Evolutionary conservation across 169 alveolate genomes (phyloP).

Genomic region (Besnoitia besnoiti): DNA sequence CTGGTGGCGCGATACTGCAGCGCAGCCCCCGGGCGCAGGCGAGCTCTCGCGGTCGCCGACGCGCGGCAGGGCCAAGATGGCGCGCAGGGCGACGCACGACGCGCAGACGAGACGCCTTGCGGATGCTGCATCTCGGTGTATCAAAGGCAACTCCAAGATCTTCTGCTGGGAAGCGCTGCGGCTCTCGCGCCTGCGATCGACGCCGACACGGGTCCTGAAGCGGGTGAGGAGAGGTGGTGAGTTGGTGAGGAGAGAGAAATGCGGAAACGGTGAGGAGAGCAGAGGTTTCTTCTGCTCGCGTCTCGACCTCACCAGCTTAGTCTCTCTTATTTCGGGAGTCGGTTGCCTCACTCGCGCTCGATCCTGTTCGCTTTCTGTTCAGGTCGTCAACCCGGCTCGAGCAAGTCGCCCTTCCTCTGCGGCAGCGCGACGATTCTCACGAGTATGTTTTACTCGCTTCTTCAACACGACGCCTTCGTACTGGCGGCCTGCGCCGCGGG

Average conservation of each 20-base stretch:
- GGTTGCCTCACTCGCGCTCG: background rate
- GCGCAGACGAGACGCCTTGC: background rate
- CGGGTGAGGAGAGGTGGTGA: background rate
- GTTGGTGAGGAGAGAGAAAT: no score
- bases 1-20: background rate
- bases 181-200: background rate
- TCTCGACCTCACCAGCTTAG: background rate
- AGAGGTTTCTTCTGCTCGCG: background rate
- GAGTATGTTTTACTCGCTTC: background rate
- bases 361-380: background rate
- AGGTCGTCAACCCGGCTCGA: background rate
- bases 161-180: background rate
- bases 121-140: background rate
- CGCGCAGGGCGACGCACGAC: background rate
- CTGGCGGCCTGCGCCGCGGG: slow-evolving; percentile 10
- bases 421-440: slow-evolving; percentile 2
- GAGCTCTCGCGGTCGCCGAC: background rate
- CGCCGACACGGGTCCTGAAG: background rate
- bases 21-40: background rate
- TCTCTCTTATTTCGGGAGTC: background rate
- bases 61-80: background rate
- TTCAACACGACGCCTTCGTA: background rate
- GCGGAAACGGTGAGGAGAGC: no score
- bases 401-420: background rate
- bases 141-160: background rate